Conservation (phyloP, 2,329 filamentous ascomycete species). For the Aureobasidium vineae region DNA sequence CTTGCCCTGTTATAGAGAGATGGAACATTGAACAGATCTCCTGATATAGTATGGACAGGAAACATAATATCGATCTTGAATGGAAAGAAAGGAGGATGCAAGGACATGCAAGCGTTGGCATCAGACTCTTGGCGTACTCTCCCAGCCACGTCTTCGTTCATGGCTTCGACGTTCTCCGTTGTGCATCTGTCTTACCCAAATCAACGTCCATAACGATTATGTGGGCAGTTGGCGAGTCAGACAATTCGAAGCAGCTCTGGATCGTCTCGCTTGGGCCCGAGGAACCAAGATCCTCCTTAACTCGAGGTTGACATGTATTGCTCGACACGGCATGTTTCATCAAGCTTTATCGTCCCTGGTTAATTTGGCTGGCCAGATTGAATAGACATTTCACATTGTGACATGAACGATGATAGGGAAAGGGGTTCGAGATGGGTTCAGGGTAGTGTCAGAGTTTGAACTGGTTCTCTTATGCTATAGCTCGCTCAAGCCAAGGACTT, state of each 20-base stretch:
- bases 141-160: not conserved
- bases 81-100: not conserved
- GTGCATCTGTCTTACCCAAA: constrained; percentile 8
- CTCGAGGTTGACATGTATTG: not conserved
- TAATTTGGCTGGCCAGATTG: too few relatives aligned
- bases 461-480: constrained; percentile 10
- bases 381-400: not conserved
- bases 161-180: constrained; percentile 9
- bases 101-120: not conserved
- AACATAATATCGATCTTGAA: not conserved
- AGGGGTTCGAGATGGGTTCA: not conserved
- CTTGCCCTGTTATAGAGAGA: not conserved
- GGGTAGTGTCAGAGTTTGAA: not conserved
- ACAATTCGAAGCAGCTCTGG: not conserved
- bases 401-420: not conserved
- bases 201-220: not conserved
- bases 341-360: not conserved
- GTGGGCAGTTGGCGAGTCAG: not conserved
- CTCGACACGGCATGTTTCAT: not conserved
- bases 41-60: too few relatives aligned
- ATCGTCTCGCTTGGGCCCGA: not conserved
- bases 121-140: not conserved
- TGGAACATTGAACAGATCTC: not conserved
- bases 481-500: constrained; percentile 23
- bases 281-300: not conserved